Base-by-base conservation (phyloP, 106 monocot species). In the Acorus gramineus region DNA sequence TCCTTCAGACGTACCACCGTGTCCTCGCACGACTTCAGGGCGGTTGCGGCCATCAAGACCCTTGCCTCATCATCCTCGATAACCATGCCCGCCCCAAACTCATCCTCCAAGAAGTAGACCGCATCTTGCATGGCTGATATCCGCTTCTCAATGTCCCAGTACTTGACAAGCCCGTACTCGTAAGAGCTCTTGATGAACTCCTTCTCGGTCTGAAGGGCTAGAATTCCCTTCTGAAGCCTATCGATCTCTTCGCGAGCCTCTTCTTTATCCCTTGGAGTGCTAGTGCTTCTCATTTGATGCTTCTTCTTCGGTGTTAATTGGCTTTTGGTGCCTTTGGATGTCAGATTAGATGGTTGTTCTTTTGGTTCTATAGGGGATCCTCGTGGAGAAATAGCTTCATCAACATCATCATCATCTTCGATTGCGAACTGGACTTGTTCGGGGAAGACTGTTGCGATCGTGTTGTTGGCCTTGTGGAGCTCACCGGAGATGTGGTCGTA, bases 381-480 rank as follows among this genome's bases (percentile, higher is more conserved):
- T 28, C 28, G 28, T 28, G 1, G 28, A 28, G 28, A 28, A 28
- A 28, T 28, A 28, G 28, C 28, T 28, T 28, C 28, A 28, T 28
- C 8, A 45, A 71, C 71, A 3, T 76, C 76, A 2, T 77, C 77
- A 4, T 71, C 66, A 5, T 72, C 77, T 0, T 62, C 28, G 53
- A 71, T 65, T 3, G 67, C 55, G 47, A 65, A 46, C 48, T 70
- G 71, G 11, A 76, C 63, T 50, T 76, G 76, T 6, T 70, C 76
- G 3, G 76, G 76, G 11, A 69, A 60, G 42, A 58, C 69, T 8
- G 76, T 52, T 6, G 70, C 70, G 4, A 76, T 44, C 6, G 63
- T 64, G 53, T 76, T 63, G 42, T 76, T 76, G 49, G 76, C 76
- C 50, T 76, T 76, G 63, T 76, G 77, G 4, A 77, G 66, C 46